phyloP scores from a whole-genome alignment of 2,329 filamentous ascomycete genomes.

The Dactylellina drechsleri region DNA sequence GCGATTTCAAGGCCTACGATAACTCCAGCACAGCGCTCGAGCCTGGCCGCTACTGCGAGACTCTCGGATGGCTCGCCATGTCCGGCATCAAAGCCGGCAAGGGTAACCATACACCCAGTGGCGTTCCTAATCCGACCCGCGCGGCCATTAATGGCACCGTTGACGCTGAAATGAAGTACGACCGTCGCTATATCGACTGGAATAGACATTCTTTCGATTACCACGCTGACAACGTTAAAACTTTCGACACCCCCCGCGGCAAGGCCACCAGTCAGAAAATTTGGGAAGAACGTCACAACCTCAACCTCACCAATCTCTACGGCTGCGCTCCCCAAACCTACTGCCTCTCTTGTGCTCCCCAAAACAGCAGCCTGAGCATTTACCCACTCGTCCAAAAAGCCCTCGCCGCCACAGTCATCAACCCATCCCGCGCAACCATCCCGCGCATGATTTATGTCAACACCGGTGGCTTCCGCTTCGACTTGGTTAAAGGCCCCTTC shows the following conservation, averaged over 20 bases:
- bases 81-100: conserved; percentile 67
- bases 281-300: conserved; percentile 65
- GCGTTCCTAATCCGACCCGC: conserved; percentile 63
- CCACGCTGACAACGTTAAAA: conserved; percentile 67
- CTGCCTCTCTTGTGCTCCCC: conserved; percentile 73
- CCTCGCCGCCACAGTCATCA: conserved; percentile 73
- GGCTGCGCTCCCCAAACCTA: conserved; percentile 72
- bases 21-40: conserved; percentile 71
- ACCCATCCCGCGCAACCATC: conserved; percentile 69
- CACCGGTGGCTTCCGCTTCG: conserved; percentile 91
- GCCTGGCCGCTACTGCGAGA: conserved; percentile 75
- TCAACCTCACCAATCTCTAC: conserved; percentile 69
- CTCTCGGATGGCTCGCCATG: conserved; percentile 74
- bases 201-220: conserved; percentile 74
- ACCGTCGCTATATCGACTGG: conserved; percentile 74
- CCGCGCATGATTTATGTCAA: conserved; percentile 82
- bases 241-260: conserved; percentile 67
- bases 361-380: conserved; percentile 78
- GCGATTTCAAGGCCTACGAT: conserved; percentile 74
- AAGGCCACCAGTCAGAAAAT: conserved; percentile 65
- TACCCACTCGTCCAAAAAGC: conserved; percentile 81
- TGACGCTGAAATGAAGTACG: conserved; percentile 64
- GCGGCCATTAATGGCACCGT: conserved; percentile 60
- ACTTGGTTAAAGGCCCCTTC: conserved; percentile 91
- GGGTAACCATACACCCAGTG: conserved; percentile 63